These are phyloP conservation scores for Pulveroboletus frians DNA, from an alignment of 768 basidiomycete genomes.

Conservation along the genomic window DNA sequence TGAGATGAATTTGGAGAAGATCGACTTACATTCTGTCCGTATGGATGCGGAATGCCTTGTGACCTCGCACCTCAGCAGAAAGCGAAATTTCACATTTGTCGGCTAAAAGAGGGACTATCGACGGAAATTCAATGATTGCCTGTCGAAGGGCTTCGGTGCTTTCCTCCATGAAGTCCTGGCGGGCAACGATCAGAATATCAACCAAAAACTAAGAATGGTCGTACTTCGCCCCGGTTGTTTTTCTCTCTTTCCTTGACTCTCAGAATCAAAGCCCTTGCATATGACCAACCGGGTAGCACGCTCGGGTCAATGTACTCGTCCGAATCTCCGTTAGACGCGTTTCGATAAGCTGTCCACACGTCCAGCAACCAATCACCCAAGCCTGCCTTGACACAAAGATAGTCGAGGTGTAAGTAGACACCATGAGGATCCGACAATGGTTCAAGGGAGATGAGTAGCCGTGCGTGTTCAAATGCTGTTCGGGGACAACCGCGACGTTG, in stretches of 20 bases:
- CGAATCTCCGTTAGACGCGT: conserved; percentile 3
- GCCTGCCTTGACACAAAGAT: conserved; percentile 74
- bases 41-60: conserved; percentile 63
- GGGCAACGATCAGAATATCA: not conserved
- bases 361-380: conserved; percentile 80
- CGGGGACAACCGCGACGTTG: conserved; percentile 85
- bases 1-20: not conserved
- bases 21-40: conserved; percentile 57
- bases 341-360: conserved; percentile 36
- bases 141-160: conserved; percentile 67
- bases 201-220: not conserved
- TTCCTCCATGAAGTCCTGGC: conserved; percentile 43
- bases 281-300: conserved; percentile 73
- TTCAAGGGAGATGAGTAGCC: conserved; percentile 80
- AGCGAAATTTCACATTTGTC: conserved; percentile 78
- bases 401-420: conserved; percentile 76
- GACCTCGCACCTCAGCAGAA: conserved; percentile 50
- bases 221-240: conserved; percentile 38
- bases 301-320: conserved; percentile 44
- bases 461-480: conserved; percentile 87
- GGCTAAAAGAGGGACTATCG: conserved; percentile 74
- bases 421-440: conserved; percentile 90
- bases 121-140: conserved; percentile 75
- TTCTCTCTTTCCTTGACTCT: conserved; percentile 45
- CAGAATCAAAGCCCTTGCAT: conserved; percentile 65